Evolutionary conservation across 2,329 filamentous ascomycete species (phyloP), one percentile per base, ranked within the genome.

Genomic region (Alternaria brassicae): DNA sequence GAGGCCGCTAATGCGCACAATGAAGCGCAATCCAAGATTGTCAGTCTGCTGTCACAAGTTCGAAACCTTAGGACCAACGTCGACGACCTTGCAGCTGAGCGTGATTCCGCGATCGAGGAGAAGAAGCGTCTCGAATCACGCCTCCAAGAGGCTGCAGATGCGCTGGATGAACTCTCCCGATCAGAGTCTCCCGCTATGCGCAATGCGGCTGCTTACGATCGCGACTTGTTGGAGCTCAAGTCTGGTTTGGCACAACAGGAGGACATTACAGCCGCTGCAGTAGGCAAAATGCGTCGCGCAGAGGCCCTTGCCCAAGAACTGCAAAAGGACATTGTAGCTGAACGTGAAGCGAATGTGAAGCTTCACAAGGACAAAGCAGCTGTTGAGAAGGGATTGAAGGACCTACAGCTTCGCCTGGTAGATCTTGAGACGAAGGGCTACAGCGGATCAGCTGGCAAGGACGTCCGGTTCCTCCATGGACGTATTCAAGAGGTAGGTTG

Each of bases 351-450:
- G 32, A 93, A 89, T 69, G 88, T 90, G 5, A 87, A 91, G 67
- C 83, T 98, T 55, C 92, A 95, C 77, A 93, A 93, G 76, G 92
- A 97, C 67, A 98, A 97, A 81, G 91, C 91, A 3, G 86, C 86
- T 0, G 82, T 99, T 40, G 95, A 98, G 81, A 97, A 97, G 83
- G 88, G 86, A 54, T 83, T 96, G 50, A 97, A 93, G 77, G 94
- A 99, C 77, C 84, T 94, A 25, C 94, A 98, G 78, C 86, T 98
- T 53, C 89, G 89, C 73, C 87, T 96, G 56, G 90, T 99, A 52
- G 95, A 98, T 75, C 84, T 98, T 8, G 94, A 99, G 81, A 98
- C 95, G 41, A 98, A 98, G 83, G 93, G 93, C 53, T 98, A 96
- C 80, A 75, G 69, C 42, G 95, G 93, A 19, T 96, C 90, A 66